These are phyloP conservation scores for Berkeleyomyces basicola DNA, from an alignment of 2,329 filamentous ascomycete species.

Conservation along the genomic window DNA sequence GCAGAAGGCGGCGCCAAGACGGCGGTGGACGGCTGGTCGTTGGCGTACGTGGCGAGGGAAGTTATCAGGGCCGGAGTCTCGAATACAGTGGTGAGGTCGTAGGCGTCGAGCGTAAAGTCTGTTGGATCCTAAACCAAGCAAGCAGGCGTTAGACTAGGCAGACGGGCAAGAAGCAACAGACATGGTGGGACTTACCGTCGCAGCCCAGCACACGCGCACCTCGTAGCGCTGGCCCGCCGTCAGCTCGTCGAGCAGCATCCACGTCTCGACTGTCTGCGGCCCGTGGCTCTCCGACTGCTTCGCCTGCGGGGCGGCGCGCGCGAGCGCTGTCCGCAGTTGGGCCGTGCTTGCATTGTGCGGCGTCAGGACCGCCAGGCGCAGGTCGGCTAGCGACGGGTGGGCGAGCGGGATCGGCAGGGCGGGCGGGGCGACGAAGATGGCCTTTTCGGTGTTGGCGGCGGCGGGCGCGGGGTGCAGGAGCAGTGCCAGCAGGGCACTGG, in stretches of 20 bases:
- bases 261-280: slow-evolving; percentile 47
- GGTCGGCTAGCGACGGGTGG: slow-evolving; percentile 27
- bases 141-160: neutral
- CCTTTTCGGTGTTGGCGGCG: slow-evolving; percentile 73
- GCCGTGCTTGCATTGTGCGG: slow-evolving; percentile 30
- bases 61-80: slow-evolving; percentile 44
- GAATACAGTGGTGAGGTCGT: slow-evolving; percentile 44
- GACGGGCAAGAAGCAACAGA: neutral
- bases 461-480: slow-evolving; percentile 9
- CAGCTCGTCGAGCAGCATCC: slow-evolving; percentile 62
- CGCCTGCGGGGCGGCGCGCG: slow-evolving; percentile 36
- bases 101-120: slow-evolving; percentile 51
- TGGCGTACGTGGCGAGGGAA: slow-evolving; percentile 47
- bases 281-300: slow-evolving; percentile 16
- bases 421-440: slow-evolving; percentile 64
- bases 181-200: slow-evolving; percentile 48
- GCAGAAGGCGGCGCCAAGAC: neutral
- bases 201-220: slow-evolving; percentile 82
- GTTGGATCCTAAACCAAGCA: slow-evolving; percentile 60
- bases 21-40: neutral
- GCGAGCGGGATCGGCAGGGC: slow-evolving; percentile 37
- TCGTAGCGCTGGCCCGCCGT: slow-evolving; percentile 67
- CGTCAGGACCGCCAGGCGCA: slow-evolving; percentile 49
- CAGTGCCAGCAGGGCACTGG: slow-evolving; percentile 14
- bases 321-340: slow-evolving; percentile 32